Evolutionary conservation across 1,139 yeast species (phyloP).

Genomic region (Yamadazyma buinensis): DNA sequence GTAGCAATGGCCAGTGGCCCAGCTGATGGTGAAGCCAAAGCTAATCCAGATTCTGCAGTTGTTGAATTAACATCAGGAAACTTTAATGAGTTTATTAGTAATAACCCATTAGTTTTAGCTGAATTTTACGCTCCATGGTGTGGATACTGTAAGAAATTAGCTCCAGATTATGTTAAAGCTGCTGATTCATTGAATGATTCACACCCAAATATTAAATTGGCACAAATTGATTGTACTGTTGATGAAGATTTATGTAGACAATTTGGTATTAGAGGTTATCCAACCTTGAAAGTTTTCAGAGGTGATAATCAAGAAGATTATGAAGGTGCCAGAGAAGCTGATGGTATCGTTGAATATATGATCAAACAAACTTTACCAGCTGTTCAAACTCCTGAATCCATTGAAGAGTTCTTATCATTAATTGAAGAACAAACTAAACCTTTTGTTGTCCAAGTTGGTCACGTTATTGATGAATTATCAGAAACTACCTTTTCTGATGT

Average conservation of each 20-base stretch:
- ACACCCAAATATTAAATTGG: slow-evolving; percentile 63
- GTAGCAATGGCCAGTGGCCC: slow-evolving; percentile 41
- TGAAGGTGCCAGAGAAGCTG: slow-evolving; percentile 81
- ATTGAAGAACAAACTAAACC: slow-evolving; percentile 48
- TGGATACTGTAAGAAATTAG: slow-evolving; percentile 94
- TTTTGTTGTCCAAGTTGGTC: slow-evolving; percentile 50
- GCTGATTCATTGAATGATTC: slow-evolving; percentile 69
- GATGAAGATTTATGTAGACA: slow-evolving; percentile 76
- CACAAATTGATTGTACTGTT: slow-evolving; percentile 90
- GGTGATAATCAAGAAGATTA: slow-evolving; percentile 61
- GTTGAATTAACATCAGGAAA: slow-evolving; percentile 62
- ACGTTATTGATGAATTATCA: slow-evolving; percentile 24
- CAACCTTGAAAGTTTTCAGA: slow-evolving; percentile 83
- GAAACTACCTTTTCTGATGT: slow-evolving; percentile 50
- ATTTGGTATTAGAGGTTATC: slow-evolving; percentile 83
- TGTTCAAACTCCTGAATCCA: slow-evolving; percentile 51
- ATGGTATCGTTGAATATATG: slow-evolving; percentile 76
- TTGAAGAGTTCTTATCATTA: slow-evolving; percentile 48
- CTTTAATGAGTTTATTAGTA: slow-evolving; percentile 62
- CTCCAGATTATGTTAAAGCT: slow-evolving; percentile 86
- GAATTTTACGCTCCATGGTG: slow-evolving; percentile 99
- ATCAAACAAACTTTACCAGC: slow-evolving; percentile 79
- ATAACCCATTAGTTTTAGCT: slow-evolving; percentile 79
- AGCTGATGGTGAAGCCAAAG: slow-evolving; percentile 57
- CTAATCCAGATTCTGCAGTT: slow-evolving; percentile 84